Conservation (phyloP, 2,329 filamentous ascomycete genomes). For the Sporothrix phasma region DNA sequence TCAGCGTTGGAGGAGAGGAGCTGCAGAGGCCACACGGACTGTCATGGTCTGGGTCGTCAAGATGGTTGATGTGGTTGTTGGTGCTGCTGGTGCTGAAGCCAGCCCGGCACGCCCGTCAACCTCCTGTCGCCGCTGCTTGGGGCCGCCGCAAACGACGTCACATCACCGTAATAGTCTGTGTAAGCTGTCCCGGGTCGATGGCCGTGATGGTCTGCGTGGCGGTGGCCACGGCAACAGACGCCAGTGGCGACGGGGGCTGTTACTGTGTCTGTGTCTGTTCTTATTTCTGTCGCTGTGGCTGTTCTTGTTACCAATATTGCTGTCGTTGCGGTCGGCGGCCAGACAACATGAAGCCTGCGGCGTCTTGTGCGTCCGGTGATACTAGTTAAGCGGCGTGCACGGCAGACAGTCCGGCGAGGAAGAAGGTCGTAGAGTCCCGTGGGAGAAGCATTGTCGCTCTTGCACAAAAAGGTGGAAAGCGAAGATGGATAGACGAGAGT, state of each 20-base stretch:
- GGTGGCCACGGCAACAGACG: conserved; percentile 18
- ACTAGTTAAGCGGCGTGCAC: conserved; percentile 3
- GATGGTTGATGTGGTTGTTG: conserved; percentile 1
- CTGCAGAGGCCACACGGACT: conserved; percentile 14
- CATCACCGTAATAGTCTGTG: conserved; percentile 20
- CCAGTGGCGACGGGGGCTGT: not conserved
- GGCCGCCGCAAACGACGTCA: conserved; percentile 10
- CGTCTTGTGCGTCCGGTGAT: not conserved
- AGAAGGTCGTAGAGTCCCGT: conserved; percentile 19
- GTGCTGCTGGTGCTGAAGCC: not conserved
- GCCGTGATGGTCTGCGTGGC: conserved; percentile 22
- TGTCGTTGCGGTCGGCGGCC: not conserved
- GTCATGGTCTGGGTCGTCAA: conserved; percentile 19
- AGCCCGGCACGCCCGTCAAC: not conserved
- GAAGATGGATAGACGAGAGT: too few species aligned
- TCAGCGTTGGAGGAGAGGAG: conserved; percentile 2
- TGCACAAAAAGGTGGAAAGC: too few species aligned
- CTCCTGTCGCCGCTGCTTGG: not conserved
- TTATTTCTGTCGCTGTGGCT: too few species aligned
- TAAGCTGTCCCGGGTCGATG: conserved; percentile 20
- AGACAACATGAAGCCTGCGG: conserved; percentile 5
- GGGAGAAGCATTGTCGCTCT: conserved; percentile 21
- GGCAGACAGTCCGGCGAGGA: conserved; percentile 16
- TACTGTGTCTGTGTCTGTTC: not conserved
- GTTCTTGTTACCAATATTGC: conserved; percentile 4